A percentile compares a stretch with the other conserved stretches of the same genome.
Conservation (phyloP, 2,329 filamentous ascomycete genomes). For the Aphanocladium album region DNA sequence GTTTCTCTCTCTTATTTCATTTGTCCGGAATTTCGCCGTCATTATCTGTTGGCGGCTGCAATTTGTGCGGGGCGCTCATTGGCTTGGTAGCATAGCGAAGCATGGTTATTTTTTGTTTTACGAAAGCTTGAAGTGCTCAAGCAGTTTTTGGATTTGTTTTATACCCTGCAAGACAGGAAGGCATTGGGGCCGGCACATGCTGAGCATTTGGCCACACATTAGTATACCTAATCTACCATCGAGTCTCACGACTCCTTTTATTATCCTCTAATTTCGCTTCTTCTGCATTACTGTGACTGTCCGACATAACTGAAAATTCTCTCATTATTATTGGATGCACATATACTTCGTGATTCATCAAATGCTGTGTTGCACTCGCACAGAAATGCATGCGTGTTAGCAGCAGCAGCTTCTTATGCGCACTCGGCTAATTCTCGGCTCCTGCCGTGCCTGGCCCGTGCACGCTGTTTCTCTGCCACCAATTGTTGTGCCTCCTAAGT, state of each 20-base stretch:
- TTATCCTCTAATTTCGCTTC: background rate
- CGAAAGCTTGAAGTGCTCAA: slow-evolving; percentile 5
- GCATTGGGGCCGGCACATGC: background rate
- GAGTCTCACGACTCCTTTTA: background rate
- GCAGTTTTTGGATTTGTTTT: background rate
- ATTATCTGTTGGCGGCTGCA: background rate
- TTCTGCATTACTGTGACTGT: background rate
- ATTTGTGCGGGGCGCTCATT: background rate
- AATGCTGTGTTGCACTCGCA: background rate
- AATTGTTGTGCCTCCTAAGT: slow-evolving; percentile 12
- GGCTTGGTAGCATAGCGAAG: slow-evolving; percentile 10
- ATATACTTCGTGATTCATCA: background rate
- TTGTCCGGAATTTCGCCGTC: background rate
- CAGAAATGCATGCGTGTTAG: background rate
- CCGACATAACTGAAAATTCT: background rate
- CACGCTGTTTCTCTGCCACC: slow-evolving; percentile 7
- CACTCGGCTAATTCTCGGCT: slow-evolving; percentile 4
- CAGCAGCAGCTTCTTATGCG: background rate
- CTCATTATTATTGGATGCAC: background rate
- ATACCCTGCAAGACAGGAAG: background rate
- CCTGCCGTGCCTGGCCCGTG: background rate
- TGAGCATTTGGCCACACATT: background rate
- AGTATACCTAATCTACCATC: background rate
- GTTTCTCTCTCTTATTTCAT: background rate
- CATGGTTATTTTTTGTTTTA: background rate